phyloP scores from a whole-genome alignment of 257 asterid species.

The Datura wrightii region DNA sequence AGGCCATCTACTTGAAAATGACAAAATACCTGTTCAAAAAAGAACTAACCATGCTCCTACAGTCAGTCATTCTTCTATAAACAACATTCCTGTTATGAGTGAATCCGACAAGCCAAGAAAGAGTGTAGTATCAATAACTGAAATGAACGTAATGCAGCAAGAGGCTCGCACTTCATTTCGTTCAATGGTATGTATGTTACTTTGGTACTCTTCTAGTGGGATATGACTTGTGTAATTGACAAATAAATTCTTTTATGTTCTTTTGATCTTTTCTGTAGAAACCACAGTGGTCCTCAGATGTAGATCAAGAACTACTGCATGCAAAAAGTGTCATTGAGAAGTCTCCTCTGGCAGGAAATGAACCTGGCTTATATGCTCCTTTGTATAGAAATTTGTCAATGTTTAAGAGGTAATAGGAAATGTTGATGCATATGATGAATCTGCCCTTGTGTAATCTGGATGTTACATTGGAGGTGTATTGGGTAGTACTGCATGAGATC shows the following conservation, averaged over 20 bases:
- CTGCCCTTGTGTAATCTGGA: not conserved
- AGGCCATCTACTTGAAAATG: slow-evolving; percentile 34
- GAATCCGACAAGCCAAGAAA: slow-evolving; percentile 34
- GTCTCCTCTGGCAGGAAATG: slow-evolving; percentile 52
- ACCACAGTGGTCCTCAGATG: slow-evolving; percentile 65
- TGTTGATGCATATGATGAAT: not conserved
- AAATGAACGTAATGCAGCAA: slow-evolving; percentile 68
- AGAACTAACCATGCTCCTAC: slow-evolving; percentile 36
- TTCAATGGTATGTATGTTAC: slow-evolving; percentile 55
- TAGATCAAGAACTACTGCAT: slow-evolving; percentile 60
- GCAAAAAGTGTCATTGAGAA: slow-evolving; percentile 61
- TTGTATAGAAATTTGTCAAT: slow-evolving; percentile 75
- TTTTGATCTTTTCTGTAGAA: slow-evolving; percentile 52
- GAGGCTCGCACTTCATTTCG: slow-evolving; percentile 52
- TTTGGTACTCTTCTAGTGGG: not conserved
- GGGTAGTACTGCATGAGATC: slow-evolving; percentile 14
- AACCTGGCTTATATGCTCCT: slow-evolving; percentile 60
- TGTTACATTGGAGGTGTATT: not conserved
- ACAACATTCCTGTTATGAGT: slow-evolving; percentile 32
- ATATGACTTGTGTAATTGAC: not conserved
- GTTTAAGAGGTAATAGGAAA: slow-evolving; percentile 64
- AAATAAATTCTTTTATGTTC: not conserved
- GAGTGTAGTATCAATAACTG: slow-evolving; percentile 56
- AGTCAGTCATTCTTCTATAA: slow-evolving; percentile 34
- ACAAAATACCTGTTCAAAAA: slow-evolving; percentile 29